A percentile compares a stretch with the other conserved stretches of the same genome.
phyloP scores from a whole-genome alignment of 495 filamentous ascomycete species.

The Usnea hakonensis region DNA sequence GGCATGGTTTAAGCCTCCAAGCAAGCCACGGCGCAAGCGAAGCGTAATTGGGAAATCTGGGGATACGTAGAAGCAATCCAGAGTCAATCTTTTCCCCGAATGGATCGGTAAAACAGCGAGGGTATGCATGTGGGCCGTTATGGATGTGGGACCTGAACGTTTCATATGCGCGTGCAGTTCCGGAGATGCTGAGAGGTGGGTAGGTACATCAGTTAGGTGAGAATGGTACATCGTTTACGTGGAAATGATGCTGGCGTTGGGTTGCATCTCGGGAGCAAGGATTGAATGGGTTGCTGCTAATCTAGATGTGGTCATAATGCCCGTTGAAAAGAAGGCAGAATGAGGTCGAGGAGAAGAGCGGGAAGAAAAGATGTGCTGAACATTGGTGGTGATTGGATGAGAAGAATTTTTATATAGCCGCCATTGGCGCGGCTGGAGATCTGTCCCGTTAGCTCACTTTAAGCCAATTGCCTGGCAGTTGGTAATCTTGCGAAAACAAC shows the following conservation, averaged over 20 bases:
- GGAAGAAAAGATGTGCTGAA: too few species aligned
- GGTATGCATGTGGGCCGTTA: neutral
- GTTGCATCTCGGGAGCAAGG: neutral
- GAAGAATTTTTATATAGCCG: neutral
- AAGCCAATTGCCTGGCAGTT: too few species aligned
- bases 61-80: neutral
- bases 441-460: neutral
- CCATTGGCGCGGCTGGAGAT: neutral
- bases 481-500: too few species aligned
- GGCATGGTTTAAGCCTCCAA: neutral
- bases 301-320: neutral
- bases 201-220: neutral
- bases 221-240: too few species aligned
- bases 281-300: neutral
- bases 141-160: neutral
- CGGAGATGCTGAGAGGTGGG: too few species aligned
- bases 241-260: neutral
- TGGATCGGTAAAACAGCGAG: neutral
- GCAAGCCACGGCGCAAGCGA: neutral
- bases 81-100: neutral
- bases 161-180: neutral
- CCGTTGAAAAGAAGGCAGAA: neutral
- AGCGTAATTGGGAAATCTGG: neutral
- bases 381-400: too few species aligned
- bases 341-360: neutral